Conservation (phyloP, 1,284 basidiomycete species). For the Malassezia caprae region DNA sequence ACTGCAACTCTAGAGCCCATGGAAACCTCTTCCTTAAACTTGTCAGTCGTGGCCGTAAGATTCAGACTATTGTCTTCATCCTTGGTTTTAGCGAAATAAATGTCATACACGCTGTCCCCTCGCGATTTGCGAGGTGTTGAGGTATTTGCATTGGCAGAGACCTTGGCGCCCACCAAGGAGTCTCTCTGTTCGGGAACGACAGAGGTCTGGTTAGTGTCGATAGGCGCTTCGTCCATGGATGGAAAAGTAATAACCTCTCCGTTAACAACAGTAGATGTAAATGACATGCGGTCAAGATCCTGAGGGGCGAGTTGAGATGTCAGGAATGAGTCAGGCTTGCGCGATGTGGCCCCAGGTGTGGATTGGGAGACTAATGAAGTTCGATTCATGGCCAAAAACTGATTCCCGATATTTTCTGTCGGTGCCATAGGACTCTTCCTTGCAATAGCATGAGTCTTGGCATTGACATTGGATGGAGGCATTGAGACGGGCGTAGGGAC, state of each 20-base stretch:
- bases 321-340: background rate
- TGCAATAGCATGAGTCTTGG: background rate
- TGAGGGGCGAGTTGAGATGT: background rate
- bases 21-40: conserved; percentile 1
- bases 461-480: background rate
- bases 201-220: background rate
- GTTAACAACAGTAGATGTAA: background rate
- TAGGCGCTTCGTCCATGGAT: background rate
- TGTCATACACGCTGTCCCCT: conserved; percentile 12
- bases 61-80: background rate
- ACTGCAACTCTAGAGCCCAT: background rate
- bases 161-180: background rate
- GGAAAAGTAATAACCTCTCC: conserved; percentile 15
- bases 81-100: background rate
- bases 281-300: background rate
- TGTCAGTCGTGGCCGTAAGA: background rate
- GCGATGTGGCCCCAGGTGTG: background rate
- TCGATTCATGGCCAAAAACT: background rate
- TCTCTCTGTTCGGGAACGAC: background rate
- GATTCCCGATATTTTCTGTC: background rate
- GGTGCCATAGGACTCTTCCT: background rate
- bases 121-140: conserved; percentile 1
- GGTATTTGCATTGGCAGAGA: background rate
- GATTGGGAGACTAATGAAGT: background rate
- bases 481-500: background rate